Evolutionary conservation across 1,284 basidiomycete species (phyloP).

Genomic region (Rugiboletus extremiorientalis): DNA sequence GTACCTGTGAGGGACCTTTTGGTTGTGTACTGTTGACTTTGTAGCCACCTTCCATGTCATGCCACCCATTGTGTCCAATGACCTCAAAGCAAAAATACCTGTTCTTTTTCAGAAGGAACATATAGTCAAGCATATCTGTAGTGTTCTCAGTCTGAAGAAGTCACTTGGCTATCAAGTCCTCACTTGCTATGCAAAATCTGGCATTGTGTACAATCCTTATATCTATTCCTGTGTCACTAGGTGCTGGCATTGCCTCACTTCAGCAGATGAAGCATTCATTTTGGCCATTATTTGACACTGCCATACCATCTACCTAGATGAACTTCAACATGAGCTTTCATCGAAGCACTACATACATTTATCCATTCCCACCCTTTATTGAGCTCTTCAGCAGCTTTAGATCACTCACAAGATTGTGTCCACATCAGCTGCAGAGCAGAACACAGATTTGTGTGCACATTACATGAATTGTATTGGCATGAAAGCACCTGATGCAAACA

Average conservation of each 20-base stretch:
- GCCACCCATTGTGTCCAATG: too few relatives aligned
- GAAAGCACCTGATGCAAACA: background rate
- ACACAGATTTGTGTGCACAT: background rate
- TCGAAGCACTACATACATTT: background rate
- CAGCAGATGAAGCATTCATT: too few relatives aligned
- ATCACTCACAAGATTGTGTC: background rate
- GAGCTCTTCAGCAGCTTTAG: background rate
- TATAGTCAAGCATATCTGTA: background rate
- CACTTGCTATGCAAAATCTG: background rate
- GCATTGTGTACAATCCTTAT: background rate
- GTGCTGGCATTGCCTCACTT: too few relatives aligned
- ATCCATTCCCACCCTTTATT: background rate
- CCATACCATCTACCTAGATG: background rate
- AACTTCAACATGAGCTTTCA: background rate
- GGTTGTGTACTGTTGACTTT: too few relatives aligned
- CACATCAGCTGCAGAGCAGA: background rate
- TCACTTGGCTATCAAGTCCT: background rate
- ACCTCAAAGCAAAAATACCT: too few relatives aligned
- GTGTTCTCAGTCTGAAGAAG: background rate
- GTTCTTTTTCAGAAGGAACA: too few relatives aligned
- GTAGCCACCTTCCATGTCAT: too few relatives aligned
- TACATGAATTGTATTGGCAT: background rate
- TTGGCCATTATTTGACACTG: too few relatives aligned
- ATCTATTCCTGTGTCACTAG: background rate
- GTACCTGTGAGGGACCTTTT: too few relatives aligned